phyloP scores from a whole-genome alignment of 208 protist genomes.

The Giardia muris region DNA sequence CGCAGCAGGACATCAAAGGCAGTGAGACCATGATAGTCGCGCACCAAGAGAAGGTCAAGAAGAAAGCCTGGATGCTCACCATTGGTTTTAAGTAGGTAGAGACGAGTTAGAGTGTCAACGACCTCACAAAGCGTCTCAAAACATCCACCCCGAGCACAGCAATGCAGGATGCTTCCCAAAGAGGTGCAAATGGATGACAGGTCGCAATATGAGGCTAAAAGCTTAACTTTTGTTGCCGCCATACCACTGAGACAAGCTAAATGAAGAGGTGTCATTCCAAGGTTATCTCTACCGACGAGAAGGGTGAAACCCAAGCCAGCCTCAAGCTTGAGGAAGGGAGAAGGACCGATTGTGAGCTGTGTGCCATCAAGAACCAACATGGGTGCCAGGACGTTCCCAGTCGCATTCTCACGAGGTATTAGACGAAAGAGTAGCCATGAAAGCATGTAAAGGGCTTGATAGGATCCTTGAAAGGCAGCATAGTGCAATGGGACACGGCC shows the following conservation, averaged over 20 bases:
- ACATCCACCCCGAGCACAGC: not conserved
- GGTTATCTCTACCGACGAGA: not conserved
- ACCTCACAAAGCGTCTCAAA: not conserved
- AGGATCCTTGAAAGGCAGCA: not conserved
- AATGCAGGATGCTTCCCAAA: not conserved
- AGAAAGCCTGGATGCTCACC: not conserved
- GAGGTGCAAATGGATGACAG: not conserved
- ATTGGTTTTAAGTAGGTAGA: not conserved
- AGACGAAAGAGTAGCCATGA: too few species aligned
- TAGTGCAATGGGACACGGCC: not conserved
- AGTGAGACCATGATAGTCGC: not conserved
- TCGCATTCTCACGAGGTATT: too few species aligned
- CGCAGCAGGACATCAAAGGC: too few species aligned
- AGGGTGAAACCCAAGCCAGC: not conserved
- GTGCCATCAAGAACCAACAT: too few species aligned
- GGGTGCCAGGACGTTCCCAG: too few species aligned
- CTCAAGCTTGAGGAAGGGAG: not conserved
- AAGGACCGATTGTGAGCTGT: too few species aligned
- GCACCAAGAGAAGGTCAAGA: not conserved
- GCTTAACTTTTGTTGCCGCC: not conserved
- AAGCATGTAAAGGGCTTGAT: not conserved
- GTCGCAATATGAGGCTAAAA: not conserved
- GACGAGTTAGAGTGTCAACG: not conserved
- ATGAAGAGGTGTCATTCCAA: not conserved
- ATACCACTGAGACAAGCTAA: not conserved